These are phyloP conservation scores for Penicillium cinerascens DNA, from an alignment of 495 filamentous ascomycete species.

Conservation along the genomic window DNA sequence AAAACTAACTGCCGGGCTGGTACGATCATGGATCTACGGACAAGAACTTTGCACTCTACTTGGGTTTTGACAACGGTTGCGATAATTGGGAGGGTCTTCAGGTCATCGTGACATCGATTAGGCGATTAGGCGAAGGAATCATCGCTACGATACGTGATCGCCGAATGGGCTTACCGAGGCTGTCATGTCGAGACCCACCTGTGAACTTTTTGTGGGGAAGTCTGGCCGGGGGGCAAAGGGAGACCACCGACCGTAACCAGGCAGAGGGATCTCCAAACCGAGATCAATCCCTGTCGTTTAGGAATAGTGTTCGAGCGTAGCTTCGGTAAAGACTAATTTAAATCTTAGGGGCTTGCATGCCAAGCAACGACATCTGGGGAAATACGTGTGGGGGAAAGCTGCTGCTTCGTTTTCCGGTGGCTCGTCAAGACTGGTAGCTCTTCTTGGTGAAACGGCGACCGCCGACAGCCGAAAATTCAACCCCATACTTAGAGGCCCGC, in stretches of 20 bases:
- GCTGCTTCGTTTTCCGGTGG: not conserved
- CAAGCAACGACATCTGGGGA: constrained; percentile 1
- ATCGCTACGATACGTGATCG: not conserved
- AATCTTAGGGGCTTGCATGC: constrained; percentile 18
- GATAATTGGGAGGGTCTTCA: not conserved
- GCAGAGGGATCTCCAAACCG: not conserved
- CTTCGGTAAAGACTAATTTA: not conserved
- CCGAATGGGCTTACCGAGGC: not conserved
- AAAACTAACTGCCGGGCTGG: not conserved
- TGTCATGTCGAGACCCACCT: not conserved
- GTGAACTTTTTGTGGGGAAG: not conserved
- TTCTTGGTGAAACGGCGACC: constrained; percentile 6
- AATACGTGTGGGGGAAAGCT: not conserved
- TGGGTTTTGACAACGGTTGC: not conserved
- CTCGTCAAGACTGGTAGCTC: not conserved
- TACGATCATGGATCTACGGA: not conserved
- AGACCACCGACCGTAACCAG: not conserved
- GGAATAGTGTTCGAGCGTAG: not conserved
- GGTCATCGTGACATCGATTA: not conserved
- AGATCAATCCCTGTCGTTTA: not conserved
- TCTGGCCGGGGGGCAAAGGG: not conserved
- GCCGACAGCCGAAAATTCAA: constrained; percentile 8
- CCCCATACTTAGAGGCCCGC: not conserved
- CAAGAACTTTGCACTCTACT: not conserved
- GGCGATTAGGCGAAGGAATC: not conserved